phyloP scores from a whole-genome alignment of 352 stramenopile genomes.

The Globisporangium perplexum region DNA sequence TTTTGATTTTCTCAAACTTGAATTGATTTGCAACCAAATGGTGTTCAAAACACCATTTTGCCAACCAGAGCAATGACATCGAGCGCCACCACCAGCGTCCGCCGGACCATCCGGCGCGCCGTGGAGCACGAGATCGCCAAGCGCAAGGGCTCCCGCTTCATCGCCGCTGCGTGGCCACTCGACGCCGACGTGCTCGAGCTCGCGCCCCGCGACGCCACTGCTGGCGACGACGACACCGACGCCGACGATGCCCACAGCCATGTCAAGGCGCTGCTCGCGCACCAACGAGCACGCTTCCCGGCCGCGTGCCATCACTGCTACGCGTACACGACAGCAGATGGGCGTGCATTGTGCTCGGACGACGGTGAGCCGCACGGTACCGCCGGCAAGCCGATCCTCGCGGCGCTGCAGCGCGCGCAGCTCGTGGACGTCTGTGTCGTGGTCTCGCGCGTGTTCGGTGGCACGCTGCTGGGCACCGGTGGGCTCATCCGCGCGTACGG shows the following conservation, averaged over 20 bases:
- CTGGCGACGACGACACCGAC: neutral
- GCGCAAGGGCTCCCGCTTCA: slow-evolving; percentile 81
- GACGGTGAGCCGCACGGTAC: slow-evolving; percentile 74
- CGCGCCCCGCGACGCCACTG: neutral
- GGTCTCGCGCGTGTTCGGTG: slow-evolving; percentile 70
- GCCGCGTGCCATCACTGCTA: slow-evolving; percentile 71
- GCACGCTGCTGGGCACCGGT: slow-evolving; percentile 63
- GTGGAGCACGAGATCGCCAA: slow-evolving; percentile 76
- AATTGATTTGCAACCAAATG: too few species aligned
- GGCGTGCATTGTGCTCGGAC: slow-evolving; percentile 57
- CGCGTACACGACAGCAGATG: slow-evolving; percentile 49
- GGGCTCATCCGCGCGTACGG: slow-evolving; percentile 71
- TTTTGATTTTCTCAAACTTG: too few species aligned
- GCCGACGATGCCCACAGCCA: slow-evolving; percentile 23
- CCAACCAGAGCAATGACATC: neutral
- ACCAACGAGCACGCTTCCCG: slow-evolving; percentile 39
- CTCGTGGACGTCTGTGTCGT: slow-evolving; percentile 69
- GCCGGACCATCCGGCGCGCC: slow-evolving; percentile 39
- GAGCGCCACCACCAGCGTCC: neutral
- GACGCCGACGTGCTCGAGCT: neutral
- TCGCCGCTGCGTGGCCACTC: slow-evolving; percentile 56
- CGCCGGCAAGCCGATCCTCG: slow-evolving; percentile 59
- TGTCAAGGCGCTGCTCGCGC: slow-evolving; percentile 41
- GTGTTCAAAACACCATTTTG: too few species aligned
- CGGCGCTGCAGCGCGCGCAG: slow-evolving; percentile 45